phyloP scores from a whole-genome alignment of 2,329 filamentous ascomycete genomes.

The Beauveria pseudobassiana region DNA sequence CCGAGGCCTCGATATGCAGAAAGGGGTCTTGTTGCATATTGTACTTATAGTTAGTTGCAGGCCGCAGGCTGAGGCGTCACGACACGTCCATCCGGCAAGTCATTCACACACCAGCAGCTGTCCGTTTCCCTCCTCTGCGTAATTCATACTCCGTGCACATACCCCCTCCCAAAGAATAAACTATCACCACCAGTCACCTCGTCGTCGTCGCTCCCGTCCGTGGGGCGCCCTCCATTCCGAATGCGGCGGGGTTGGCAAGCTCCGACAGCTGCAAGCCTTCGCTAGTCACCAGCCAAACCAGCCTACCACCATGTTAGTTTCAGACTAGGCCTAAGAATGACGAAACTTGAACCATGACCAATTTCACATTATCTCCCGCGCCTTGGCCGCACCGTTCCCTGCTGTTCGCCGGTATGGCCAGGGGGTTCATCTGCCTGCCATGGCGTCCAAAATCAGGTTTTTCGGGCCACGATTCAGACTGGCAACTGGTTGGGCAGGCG shows the following conservation, averaged over 20 bases:
- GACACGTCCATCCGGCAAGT: neutral
- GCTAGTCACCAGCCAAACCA: neutral
- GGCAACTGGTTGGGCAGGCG: conserved; percentile 3
- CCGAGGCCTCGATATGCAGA: neutral
- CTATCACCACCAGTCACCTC: neutral
- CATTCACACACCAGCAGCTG: neutral
- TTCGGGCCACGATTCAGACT: neutral
- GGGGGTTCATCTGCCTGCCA: conserved; percentile 6
- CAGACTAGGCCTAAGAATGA: conserved; percentile 12
- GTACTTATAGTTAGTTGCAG: neutral
- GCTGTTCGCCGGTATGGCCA: neutral
- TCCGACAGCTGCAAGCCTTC: conserved; percentile 10
- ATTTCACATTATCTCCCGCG: conserved; percentile 11
- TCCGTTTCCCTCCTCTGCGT: neutral
- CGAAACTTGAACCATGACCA: conserved; percentile 8
- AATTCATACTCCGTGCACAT: neutral
- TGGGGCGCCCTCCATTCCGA: conserved; percentile 13
- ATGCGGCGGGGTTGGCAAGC: conserved; percentile 13
- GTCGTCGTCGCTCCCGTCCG: neutral
- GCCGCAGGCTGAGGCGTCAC: neutral
- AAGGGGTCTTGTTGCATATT: neutral
- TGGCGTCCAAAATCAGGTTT: conserved; percentile 1
- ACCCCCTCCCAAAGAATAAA: neutral
- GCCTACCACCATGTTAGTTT: conserved; percentile 5
- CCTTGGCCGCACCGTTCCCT: neutral